Evolutionary conservation across 441 rosid genomes (phyloP).

Genomic region (Gossypium gossypioides): DNA sequence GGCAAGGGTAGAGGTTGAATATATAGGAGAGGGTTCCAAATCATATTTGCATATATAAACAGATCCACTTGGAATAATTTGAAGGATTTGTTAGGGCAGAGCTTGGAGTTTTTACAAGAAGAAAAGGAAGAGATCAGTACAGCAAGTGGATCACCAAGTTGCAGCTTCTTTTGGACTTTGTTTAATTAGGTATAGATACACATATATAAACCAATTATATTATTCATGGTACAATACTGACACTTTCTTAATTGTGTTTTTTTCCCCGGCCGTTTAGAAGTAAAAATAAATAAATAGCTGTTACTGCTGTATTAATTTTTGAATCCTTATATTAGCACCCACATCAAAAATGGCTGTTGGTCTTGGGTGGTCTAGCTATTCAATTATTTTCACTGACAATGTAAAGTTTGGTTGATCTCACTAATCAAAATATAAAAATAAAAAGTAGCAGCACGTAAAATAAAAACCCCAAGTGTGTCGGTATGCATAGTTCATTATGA

Average conservation of each 20-base stretch:
- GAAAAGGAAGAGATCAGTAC: neutral
- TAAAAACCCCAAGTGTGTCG: neutral
- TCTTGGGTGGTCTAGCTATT: no score
- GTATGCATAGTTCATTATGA: neutral
- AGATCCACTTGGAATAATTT: constrained; percentile 23
- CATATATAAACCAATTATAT: constrained; percentile 15
- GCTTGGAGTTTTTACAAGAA: neutral
- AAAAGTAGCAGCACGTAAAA: no score
- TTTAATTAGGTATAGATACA: constrained; percentile 4
- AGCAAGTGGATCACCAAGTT: constrained; percentile 47
- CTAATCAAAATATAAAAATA: no score
- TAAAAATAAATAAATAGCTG: neutral
- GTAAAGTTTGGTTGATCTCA: no score
- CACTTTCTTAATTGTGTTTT: neutral
- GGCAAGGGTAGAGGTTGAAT: neutral
- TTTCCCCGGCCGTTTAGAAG: neutral
- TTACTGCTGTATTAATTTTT: neutral
- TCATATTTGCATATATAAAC: neutral
- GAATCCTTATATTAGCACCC: neutral
- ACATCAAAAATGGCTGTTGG: no score
- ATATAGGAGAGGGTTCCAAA: neutral
- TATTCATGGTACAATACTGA: constrained; percentile 16
- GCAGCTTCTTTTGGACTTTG: constrained; percentile 34
- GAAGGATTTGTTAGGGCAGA: constrained; percentile 2
- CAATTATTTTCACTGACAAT: no score